Base-by-base conservation (phyloP, 2,329 filamentous ascomycete genomes). In the Colletotrichum simmondsii region DNA sequence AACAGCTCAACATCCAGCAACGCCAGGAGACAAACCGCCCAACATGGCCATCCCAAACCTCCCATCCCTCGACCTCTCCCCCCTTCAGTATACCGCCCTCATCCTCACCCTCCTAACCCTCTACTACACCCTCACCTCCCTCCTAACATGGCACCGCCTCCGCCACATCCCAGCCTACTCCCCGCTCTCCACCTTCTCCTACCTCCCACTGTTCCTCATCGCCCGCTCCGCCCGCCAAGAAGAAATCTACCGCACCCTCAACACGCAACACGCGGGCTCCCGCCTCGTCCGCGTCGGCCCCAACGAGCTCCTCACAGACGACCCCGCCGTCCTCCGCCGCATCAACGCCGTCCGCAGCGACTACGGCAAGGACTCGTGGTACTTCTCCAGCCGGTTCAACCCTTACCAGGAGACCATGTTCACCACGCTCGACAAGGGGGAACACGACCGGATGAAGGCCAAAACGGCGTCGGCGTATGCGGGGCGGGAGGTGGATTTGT, bases 211-310 rank as follows among this genome's bases (percentile, higher is more conserved):
- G 77, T 68, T 75, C 76, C 68, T 77, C 78, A 24, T 77, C 74
- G 37, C 78, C 74, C 26, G 76, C 75, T 60, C 79, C 77, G 68
- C 22, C 11, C 28, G 46, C 22, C 62, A 71, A 71, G 80, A 80
- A 32, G 79, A 71, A 12, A 60, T 75, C n/a, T 79, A 71, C 22
- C 54, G 63, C 16, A 19, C 46, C 35, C 54, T 71, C 46, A 61
- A 71, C 37, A 19, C 22, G 24, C 26, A 35, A 6, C 46, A 68
- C n/a, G 28, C 80, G 30, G 8, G 30, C 35, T 79, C 78, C 3
- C 77, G 76, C 14, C 75, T 82, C 5, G 78, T 77, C 4, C 78
- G 81, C 54, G 77, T 82, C 46, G 80, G 80, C 3, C 80, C 81
- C 37, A 78, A 79, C 56, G 77, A 78, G 49, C 68, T 83, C n/a